These are phyloP conservation scores for Rhytidiadelphus loreus DNA, from an alignment of 225 moss, liverwort and hornwort species.

Conservation along the genomic window DNA sequence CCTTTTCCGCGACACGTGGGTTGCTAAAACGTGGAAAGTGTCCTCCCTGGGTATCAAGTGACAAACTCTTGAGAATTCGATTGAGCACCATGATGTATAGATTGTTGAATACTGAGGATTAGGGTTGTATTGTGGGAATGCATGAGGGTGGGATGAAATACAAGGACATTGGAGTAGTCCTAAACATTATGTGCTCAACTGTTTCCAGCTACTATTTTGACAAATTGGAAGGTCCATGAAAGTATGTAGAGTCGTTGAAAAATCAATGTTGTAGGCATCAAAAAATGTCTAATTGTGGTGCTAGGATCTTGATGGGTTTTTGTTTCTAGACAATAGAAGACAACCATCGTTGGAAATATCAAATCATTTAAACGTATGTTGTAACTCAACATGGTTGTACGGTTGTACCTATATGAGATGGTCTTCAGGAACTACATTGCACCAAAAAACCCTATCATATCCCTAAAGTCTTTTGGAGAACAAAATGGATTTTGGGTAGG, in stretches of 20 bases:
- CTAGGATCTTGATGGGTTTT: background rate
- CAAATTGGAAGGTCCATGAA: background rate
- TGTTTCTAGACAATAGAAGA: accelerated
- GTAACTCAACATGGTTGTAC: background rate
- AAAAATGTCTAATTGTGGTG: background rate
- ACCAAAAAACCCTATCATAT: background rate
- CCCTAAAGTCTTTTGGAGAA: accelerated
- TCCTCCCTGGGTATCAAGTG: too few species aligned
- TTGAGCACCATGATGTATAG: too few species aligned
- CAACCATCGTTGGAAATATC: background rate
- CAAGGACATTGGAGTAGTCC: background rate
- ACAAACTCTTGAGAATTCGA: background rate
- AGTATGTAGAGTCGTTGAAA: background rate
- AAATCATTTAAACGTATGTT: background rate
- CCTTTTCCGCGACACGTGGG: too few species aligned
- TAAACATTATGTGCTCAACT: accelerated
- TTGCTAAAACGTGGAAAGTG: too few species aligned
- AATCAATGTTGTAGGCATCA: background rate
- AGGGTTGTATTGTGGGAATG: background rate
- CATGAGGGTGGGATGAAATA: background rate
- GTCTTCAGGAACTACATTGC: background rate
- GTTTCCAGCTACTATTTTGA: background rate
- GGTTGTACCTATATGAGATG: background rate
- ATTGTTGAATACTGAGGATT: too few species aligned
- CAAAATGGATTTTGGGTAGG: background rate